These are phyloP conservation scores for Sclerotinia borealis DNA, from an alignment of 2,329 filamentous ascomycete genomes.

Conservation along the genomic window DNA sequence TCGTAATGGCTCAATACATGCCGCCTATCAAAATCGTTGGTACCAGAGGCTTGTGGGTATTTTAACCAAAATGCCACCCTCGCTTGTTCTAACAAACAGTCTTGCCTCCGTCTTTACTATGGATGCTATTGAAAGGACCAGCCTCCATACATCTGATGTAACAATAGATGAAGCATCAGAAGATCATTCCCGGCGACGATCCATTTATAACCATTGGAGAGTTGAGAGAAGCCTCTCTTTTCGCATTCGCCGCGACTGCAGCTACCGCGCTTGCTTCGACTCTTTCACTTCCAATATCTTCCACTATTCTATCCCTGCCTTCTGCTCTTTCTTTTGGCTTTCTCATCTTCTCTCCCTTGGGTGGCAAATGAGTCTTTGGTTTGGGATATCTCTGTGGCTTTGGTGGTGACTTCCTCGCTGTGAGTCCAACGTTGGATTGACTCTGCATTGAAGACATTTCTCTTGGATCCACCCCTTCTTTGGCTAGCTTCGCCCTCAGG, in stretches of 20 bases:
- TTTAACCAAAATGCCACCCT: background rate
- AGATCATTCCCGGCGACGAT: background rate
- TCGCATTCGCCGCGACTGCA: background rate
- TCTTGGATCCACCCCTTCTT: conserved; percentile 6
- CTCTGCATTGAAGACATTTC: background rate
- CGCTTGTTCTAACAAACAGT: background rate
- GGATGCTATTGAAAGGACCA: background rate
- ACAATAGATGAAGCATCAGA: background rate
- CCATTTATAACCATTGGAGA: conserved; percentile 8
- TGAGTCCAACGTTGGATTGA: background rate
- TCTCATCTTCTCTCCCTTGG: background rate
- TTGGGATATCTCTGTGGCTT: background rate
- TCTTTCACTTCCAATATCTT: background rate
- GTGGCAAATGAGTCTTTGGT: background rate
- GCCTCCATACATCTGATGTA: background rate
- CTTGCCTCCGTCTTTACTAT: background rate
- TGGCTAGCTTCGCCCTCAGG: conserved; percentile 9
- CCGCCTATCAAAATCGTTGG: too few relatives aligned
- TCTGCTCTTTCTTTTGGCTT: background rate
- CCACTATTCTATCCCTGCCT: background rate
- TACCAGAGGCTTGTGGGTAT: background rate
- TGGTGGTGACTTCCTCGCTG: background rate
- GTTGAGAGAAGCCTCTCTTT: background rate
- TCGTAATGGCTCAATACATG: background rate
- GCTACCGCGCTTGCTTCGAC: background rate